phyloP scores from a whole-genome alignment of 305 asterid species.

The Fraxinus latifolia region DNA sequence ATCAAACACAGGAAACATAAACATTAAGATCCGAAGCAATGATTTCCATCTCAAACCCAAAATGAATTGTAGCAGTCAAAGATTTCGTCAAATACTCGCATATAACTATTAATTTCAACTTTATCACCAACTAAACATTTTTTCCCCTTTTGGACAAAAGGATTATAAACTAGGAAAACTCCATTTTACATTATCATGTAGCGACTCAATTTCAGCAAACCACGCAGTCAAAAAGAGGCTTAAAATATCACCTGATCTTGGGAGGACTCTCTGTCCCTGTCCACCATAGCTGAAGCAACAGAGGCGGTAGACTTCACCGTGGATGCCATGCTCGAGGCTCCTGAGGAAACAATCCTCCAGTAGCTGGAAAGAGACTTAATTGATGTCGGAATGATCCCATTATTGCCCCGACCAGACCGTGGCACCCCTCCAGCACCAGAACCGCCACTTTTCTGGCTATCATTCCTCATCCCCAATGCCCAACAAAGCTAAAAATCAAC shows the following conservation, averaged over 20 bases:
- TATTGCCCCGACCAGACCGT: background rate
- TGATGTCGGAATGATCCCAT: slow-evolving; percentile 9
- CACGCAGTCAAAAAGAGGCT: background rate
- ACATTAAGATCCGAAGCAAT: background rate
- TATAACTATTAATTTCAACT: background rate
- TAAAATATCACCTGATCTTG: slow-evolving; percentile 7
- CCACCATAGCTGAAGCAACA: slow-evolving; percentile 17
- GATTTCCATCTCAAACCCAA: background rate
- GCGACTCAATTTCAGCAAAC: background rate
- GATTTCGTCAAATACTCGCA: background rate
- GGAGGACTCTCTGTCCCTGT: slow-evolving; percentile 5
- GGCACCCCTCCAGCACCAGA: background rate
- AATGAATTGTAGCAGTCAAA: background rate
- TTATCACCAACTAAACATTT: background rate
- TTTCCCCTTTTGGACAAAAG: background rate
- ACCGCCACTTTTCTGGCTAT: background rate
- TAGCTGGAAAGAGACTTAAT: slow-evolving; percentile 10
- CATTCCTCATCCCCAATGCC: slow-evolving; percentile 5
- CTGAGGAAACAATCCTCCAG: slow-evolving; percentile 13
- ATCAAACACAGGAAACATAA: background rate
- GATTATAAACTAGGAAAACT: background rate
- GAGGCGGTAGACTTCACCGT: slow-evolving; percentile 16
- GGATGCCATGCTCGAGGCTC: slow-evolving; percentile 11
- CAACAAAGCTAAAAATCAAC: background rate
- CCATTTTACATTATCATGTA: background rate